These are phyloP conservation scores for Mortierella sp. DNA, from an alignment of 371 early-diverging fungal species.

Conservation along the genomic window DNA sequence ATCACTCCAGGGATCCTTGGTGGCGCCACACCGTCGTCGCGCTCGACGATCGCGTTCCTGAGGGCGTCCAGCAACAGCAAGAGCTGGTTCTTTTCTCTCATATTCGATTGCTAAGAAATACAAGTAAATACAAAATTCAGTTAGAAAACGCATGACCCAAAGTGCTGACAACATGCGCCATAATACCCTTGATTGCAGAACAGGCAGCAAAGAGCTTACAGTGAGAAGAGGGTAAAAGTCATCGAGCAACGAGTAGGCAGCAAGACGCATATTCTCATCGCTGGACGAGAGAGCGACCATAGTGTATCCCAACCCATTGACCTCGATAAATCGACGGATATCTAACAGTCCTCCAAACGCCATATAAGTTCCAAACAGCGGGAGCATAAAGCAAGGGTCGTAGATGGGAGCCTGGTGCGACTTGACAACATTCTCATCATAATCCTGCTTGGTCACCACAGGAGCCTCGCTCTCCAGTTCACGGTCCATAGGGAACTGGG, in stretches of 20 bases:
- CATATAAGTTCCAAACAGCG: constrained; percentile 75
- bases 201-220: constrained; percentile 48
- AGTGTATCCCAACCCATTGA: constrained; percentile 77
- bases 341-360: constrained; percentile 67
- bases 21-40: constrained; percentile 57
- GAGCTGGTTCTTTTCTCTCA: constrained; percentile 77
- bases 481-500: constrained; percentile 66
- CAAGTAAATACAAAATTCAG: no score
- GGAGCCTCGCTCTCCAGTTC: constrained; percentile 34
- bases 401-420: constrained; percentile 57
- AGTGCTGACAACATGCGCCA: neutral
- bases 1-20: constrained; percentile 77
- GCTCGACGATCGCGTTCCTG: constrained; percentile 73
- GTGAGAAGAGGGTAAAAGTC: constrained; percentile 71
- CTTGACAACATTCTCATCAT: constrained; percentile 20
- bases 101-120: constrained; percentile 47
- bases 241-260: constrained; percentile 78
- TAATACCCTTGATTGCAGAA: no score
- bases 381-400: constrained; percentile 80
- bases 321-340: constrained; percentile 75
- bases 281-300: constrained; percentile 72
- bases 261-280: constrained; percentile 66
- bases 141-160: neutral
- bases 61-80: constrained; percentile 74
- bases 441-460: constrained; percentile 17